Base-by-base conservation (phyloP, 108 stramenopile species). In the Cyclostephanos invisitatus region DNA sequence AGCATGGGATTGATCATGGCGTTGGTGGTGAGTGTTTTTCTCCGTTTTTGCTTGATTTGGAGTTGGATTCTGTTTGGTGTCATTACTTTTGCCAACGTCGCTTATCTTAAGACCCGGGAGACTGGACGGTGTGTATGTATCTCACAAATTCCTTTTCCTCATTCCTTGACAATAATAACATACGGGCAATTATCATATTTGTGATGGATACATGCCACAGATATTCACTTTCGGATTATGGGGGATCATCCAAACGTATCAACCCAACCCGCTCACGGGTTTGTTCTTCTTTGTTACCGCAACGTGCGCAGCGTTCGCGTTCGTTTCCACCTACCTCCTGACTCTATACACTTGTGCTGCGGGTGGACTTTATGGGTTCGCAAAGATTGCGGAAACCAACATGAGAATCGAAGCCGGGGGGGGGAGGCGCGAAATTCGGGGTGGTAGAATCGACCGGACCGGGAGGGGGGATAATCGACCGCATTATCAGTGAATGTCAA, bases 1-100 rank as follows among this genome's bases (percentile, higher is more conserved):
- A 85, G 85, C 57, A 78, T 91, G 79, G 95, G 95, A 44, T 67
- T 96, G 1, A 32, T 92, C 61, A 92, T 96, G 91, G 89, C 90
- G 1, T 62, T 96, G 29, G 47, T 87, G 56, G 69, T 70, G 56
- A 57, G 69, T 59, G 22, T 44, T 12, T 22, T 38, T 21, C 9
- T 17, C n/a, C n/a, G n/a, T n/a, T n/a, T 47, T 28, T 58, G 32
- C 32, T 37, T 50, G 5, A 28, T 56, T 20, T 64, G 27, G 14
- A 7, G 14, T 63, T 1, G 24, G 3, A 32, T 32, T 4, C 4
- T 3, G 2, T 32, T 32, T 32, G 32, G 2, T 4, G 32, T 2
- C 4, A 4, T 3, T 2, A 32, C 4, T 32, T 32, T 32, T 32
- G 32, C 32, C 32, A 32, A 32, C 32, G 4, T 32, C 32, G 32